phyloP scores from a whole-genome alignment of 441 rosid genomes.

The Syzygium syzygioides region DNA sequence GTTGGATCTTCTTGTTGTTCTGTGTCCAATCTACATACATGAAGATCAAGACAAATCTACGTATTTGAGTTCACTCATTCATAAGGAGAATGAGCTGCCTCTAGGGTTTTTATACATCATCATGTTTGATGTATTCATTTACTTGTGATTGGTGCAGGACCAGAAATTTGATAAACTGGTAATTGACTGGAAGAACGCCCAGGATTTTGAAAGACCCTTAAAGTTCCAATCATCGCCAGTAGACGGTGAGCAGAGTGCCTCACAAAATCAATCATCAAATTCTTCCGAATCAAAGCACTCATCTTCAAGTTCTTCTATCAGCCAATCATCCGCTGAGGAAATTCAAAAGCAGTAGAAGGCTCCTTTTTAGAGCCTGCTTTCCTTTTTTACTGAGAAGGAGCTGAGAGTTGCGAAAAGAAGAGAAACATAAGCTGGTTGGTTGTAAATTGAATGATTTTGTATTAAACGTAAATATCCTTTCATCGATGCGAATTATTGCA shows the following conservation, averaged over 20 bases:
- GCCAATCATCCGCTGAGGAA: constrained; percentile 59
- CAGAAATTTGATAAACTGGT: too few relatives aligned
- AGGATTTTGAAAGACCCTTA: constrained; percentile 52
- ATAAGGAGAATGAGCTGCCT: too few relatives aligned
- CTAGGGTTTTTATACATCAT: too few relatives aligned
- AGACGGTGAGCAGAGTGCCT: constrained; percentile 32
- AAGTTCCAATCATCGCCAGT: constrained; percentile 45
- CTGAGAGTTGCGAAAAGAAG: not conserved
- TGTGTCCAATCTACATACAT: too few relatives aligned
- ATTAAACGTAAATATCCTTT: not conserved
- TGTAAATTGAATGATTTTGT: not conserved
- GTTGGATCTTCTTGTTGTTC: too few relatives aligned
- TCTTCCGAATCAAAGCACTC: constrained; percentile 12
- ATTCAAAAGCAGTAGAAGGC: constrained; percentile 31
- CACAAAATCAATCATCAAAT: constrained; percentile 17
- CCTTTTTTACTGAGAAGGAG: not conserved
- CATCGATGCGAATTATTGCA: not conserved
- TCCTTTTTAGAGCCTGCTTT: not conserved
- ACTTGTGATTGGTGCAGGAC: too few relatives aligned
- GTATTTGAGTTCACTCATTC: too few relatives aligned
- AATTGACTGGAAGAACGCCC: too few relatives aligned
- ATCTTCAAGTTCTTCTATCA: constrained; percentile 20
- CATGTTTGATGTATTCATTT: too few relatives aligned
- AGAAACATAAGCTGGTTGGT: not conserved
- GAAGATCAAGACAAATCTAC: too few relatives aligned